Conservation (phyloP, 2,329 filamentous ascomycete species). For the Stagonosporopsis tanaceti region DNA sequence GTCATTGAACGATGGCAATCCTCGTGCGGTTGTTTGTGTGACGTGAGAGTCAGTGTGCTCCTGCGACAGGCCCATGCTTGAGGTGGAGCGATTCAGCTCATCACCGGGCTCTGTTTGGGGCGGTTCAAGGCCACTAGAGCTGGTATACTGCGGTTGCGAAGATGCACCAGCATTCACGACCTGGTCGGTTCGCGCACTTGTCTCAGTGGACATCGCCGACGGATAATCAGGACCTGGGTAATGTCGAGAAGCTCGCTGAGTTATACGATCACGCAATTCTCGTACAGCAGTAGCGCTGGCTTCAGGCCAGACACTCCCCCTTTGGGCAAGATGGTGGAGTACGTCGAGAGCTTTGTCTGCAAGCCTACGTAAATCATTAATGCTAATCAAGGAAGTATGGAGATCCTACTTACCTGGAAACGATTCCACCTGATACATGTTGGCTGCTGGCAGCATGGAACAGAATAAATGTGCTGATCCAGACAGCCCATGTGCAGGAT, state of each 20-base stretch:
- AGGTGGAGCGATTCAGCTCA: neutral
- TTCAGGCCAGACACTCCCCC: conserved; percentile 41
- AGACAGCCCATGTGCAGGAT: conserved; percentile 62
- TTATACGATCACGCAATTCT: conserved; percentile 31
- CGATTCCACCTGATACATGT: conserved; percentile 51
- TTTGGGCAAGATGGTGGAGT: conserved; percentile 36
- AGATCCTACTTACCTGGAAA: conserved; percentile 48
- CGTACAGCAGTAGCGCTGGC: conserved; percentile 41
- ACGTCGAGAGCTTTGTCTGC: conserved; percentile 35
- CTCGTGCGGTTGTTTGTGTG: neutral
- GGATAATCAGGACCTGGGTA: neutral
- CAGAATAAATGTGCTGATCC: conserved; percentile 63
- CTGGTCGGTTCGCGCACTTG: neutral
- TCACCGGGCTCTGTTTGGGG: neutral
- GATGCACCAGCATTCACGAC: neutral
- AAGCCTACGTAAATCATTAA: conserved; percentile 23
- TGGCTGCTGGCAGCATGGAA: conserved; percentile 60
- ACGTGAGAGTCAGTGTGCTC: neutral
- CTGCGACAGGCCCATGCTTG: conserved; percentile 2
- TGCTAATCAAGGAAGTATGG: neutral
- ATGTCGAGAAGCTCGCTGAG: conserved; percentile 6
- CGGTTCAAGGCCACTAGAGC: conserved; percentile 3
- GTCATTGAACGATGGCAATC: neutral
- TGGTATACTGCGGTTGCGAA: conserved; percentile 2
- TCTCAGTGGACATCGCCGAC: neutral